A percentile compares a stretch with the other conserved stretches of the same genome.
Evolutionary conservation across 129 eudicot genomes (phyloP).

Genomic region (Pulicaria dysenterica): DNA sequence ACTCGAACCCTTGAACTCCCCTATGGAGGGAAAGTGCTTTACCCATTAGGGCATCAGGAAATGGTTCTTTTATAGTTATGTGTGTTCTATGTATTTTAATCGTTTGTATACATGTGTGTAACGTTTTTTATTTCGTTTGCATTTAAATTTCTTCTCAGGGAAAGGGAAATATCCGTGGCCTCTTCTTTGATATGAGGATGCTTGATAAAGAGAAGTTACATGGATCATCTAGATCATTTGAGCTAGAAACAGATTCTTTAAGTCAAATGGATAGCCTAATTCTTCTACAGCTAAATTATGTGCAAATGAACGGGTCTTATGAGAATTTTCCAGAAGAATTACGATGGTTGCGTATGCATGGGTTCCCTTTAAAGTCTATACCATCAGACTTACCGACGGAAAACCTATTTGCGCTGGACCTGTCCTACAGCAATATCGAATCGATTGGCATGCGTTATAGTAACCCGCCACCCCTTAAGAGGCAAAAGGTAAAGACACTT

Average conservation of each 20-base stretch:
- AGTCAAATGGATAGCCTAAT: neutral
- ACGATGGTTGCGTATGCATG: conserved; percentile 3
- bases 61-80: neutral
- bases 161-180: neutral
- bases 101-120: neutral
- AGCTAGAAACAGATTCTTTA: neutral
- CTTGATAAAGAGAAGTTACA: neutral
- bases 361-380: neutral
- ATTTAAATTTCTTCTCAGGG: neutral
- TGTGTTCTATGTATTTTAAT: neutral
- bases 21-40: no score
- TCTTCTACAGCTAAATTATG: conserved; percentile 10
- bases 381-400: neutral
- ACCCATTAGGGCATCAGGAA: no score
- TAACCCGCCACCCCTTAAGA: neutral
- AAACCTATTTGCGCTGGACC: neutral
- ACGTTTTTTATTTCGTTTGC: no score
- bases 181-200: conserved; percentile 5
- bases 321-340: neutral
- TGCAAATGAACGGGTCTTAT: neutral
- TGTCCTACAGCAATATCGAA: neutral
- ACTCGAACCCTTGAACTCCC: no score
- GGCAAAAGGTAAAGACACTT: no score
- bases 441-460: neutral
- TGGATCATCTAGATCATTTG: neutral